Base-by-base conservation (phyloP, 1,284 basidiomycete genomes). In the Tilletia indica region DNA sequence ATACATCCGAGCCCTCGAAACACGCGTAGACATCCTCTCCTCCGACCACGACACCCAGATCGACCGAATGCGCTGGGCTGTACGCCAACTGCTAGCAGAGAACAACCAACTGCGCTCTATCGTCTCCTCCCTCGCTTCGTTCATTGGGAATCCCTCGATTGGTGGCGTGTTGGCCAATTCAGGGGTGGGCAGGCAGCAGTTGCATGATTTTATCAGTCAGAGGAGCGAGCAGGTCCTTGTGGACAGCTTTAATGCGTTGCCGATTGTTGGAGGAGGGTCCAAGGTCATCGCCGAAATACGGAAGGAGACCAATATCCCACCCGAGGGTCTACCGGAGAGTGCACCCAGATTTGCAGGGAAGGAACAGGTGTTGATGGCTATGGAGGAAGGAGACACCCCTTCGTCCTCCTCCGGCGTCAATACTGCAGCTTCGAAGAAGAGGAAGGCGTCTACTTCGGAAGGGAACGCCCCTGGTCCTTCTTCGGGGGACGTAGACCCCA, bases 31-130 rank as follows among this genome's bases (percentile, higher is more conserved):
- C 69, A 75, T 81, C 8, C 75, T 81, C 45, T 81, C 80, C 6
- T 73, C 76, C 12, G 77, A 80, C 51, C 80, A 82, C 58, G 77
- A 81, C 63, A 77, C 77, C 38, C 80, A 82, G 63, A 77, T 82
- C 19, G 77, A 81, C 56, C 76, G 80, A 9, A 75, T 82, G 4
- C 72, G 80, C 0, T 79, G 68, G 31, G 75, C 75, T 0, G 68
- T 82, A 31, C 77, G 78, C 11, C 78, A 76, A 4, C 67, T 81
- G 42, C 73, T 82, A 16, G 69, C 73, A 39, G 80, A 82, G 68
- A 82, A 82, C 74, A 81, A 80, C 73, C 72, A 72, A 42, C 72
- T 82, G 2, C 77, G 80, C 25, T 48, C 54, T 48, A 74, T 82
- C 19, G 73, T 81, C 34, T 72, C 70, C 47, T 75, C 69, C 14